A percentile compares a stretch with the other conserved stretches of the same genome.
These are phyloP conservation scores for Metarhizium sp. DNA, from an alignment of 2,329 filamentous ascomycete genomes.

Conservation along the genomic window DNA sequence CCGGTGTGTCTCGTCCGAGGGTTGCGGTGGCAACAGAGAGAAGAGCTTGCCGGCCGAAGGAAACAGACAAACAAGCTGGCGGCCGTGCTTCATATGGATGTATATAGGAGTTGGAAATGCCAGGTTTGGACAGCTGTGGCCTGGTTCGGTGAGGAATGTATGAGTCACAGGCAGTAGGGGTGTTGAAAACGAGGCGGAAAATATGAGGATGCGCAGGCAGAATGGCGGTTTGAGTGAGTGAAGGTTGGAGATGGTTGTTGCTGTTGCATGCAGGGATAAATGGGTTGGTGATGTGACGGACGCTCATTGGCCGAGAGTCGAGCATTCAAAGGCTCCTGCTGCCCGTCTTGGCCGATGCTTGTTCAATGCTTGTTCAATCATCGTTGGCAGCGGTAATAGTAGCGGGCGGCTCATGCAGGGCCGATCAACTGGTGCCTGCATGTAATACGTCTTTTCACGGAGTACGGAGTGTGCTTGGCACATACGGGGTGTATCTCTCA, in stretches of 20 bases:
- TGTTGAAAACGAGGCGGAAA: neutral
- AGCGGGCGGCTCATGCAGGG: neutral
- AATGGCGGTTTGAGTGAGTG: neutral
- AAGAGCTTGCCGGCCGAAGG: neutral
- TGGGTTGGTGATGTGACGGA: no score
- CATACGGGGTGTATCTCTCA: no score
- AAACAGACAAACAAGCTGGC: neutral
- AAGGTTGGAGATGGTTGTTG: neutral
- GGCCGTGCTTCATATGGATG: neutral
- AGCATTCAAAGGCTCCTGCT: neutral
- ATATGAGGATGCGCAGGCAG: neutral
- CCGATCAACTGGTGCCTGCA: no score
- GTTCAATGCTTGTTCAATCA: no score
- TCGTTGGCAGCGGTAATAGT: neutral
- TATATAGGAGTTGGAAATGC: neutral
- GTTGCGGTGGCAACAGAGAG: neutral
- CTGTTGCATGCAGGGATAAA: no score
- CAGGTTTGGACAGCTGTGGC: neutral
- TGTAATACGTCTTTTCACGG: no score
- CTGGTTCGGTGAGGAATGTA: neutral
- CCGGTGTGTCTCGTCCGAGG: neutral
- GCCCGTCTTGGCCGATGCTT: no score
- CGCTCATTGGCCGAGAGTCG: neutral
- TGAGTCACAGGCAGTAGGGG: neutral
- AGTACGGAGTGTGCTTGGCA: no score